phyloP scores from a whole-genome alignment of 2,329 filamentous ascomycete species.

The Colletotrichum sp. region DNA sequence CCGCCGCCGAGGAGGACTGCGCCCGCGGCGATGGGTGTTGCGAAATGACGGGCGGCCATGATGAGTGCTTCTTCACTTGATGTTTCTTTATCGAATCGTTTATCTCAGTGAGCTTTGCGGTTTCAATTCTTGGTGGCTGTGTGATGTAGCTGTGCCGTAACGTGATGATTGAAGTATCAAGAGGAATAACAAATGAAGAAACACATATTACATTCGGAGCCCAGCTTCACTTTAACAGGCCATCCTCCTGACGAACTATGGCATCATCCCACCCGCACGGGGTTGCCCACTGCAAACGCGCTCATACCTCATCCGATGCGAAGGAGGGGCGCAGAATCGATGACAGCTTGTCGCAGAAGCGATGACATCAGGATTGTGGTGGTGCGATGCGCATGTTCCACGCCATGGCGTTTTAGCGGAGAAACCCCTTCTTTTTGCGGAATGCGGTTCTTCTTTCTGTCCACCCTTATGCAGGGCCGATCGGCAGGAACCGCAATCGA shows the following conservation, averaged over 20 bases:
- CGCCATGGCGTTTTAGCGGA: background rate
- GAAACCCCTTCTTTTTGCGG: background rate
- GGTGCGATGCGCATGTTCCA: background rate
- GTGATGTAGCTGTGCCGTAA: background rate
- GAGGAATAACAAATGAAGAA: background rate
- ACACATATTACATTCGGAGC: background rate
- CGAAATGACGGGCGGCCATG: constrained; percentile 8
- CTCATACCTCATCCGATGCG: background rate
- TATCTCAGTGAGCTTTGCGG: background rate
- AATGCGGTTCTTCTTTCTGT: background rate
- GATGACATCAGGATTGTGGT: constrained; percentile 22
- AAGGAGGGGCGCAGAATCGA: constrained; percentile 10
- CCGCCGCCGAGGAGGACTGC: constrained; percentile 15
- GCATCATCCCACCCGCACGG: constrained; percentile 9
- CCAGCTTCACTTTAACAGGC: background rate
- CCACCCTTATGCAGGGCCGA: background rate
- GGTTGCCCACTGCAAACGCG: background rate
- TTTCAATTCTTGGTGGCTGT: background rate
- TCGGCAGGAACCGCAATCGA: constrained; percentile 15
- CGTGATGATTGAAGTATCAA: background rate
- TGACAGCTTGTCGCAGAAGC: constrained; percentile 15
- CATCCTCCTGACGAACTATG: constrained; percentile 4
- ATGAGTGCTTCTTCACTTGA: background rate
- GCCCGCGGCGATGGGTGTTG: constrained; percentile 6
- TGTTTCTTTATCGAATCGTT: background rate